Conservation (phyloP, 1,284 basidiomycete species). For the Leccinum pachyderme region DNA sequence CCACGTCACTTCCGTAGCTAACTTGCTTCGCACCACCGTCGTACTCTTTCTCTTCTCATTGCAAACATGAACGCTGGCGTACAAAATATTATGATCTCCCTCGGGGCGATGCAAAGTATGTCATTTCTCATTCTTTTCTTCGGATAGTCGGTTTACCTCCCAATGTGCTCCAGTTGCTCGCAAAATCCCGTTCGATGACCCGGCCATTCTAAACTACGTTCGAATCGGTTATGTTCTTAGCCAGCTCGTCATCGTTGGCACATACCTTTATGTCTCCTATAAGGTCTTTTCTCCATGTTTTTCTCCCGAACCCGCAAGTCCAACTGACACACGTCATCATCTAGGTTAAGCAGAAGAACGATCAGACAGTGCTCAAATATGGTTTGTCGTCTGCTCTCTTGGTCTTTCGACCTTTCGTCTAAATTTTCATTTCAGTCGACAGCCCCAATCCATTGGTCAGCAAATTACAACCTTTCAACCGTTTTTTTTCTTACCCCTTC, state of each 20-base stretch:
- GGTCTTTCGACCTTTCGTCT: background rate
- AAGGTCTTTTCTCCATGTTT: slow-evolving; percentile 42
- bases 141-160: background rate
- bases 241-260: slow-evolving; percentile 66
- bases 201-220: slow-evolving; percentile 78
- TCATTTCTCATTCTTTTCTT: background rate
- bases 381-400: slow-evolving; percentile 44
- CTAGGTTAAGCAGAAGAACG: slow-evolving; percentile 92
- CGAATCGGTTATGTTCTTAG: slow-evolving; percentile 80
- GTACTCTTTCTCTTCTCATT: slow-evolving; percentile 5
- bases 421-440: slow-evolving; percentile 47
- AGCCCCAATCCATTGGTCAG: slow-evolving; percentile 58
- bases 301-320: background rate
- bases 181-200: slow-evolving; percentile 90
- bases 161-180: slow-evolving; percentile 64
- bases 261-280: slow-evolving; percentile 76
- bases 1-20: background rate
- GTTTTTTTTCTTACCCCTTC: slow-evolving; percentile 7
- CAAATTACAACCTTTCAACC: background rate
- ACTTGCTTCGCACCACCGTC: background rate
- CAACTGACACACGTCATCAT: slow-evolving; percentile 22
- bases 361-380: slow-evolving; percentile 94
- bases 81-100: slow-evolving; percentile 79
- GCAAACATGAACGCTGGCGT: slow-evolving; percentile 52
- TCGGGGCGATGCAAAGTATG: slow-evolving; percentile 87